Conservation (phyloP, 2,329 filamentous ascomycete species). For the Colletotrichum godetiae region DNA sequence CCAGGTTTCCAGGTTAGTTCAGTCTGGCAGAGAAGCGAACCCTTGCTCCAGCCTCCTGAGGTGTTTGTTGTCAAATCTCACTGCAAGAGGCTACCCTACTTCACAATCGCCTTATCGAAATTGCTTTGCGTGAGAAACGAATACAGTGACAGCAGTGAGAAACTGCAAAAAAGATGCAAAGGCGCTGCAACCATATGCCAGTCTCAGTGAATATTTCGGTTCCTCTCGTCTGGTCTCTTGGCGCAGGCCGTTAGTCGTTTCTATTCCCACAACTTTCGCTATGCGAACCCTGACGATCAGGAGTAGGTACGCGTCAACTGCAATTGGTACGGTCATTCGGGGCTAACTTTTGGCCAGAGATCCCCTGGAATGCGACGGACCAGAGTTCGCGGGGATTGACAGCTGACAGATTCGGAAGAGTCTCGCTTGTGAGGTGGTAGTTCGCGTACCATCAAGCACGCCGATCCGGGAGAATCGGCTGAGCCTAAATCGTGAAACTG, state of each 20-base stretch:
- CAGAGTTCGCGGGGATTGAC: neutral
- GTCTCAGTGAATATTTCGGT: neutral
- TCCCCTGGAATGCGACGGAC: neutral
- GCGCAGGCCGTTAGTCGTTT: neutral
- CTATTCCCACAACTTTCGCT: neutral
- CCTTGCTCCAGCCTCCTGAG: neutral
- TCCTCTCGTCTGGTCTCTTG: neutral
- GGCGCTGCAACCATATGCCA: neutral
- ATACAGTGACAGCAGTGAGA: neutral
- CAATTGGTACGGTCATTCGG: neutral
- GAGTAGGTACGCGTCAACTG: neutral
- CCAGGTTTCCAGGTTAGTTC: neutral
- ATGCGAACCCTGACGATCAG: neutral
- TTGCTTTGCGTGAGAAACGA: neutral
- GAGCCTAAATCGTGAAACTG: neutral
- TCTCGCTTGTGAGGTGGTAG: neutral
- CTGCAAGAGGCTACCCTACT: neutral
- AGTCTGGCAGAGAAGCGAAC: neutral
- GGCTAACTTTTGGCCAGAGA: neutral
- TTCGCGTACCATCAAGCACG: constrained; percentile 3
- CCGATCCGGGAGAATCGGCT: neutral
- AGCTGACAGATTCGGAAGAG: neutral
- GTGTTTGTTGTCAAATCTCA: constrained; percentile 1
- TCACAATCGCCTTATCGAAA: neutral
- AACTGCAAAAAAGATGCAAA: neutral